These are phyloP conservation scores for Pilatotrama ljubarskyi DNA, from an alignment of 768 basidiomycete species.

Conservation along the genomic window DNA sequence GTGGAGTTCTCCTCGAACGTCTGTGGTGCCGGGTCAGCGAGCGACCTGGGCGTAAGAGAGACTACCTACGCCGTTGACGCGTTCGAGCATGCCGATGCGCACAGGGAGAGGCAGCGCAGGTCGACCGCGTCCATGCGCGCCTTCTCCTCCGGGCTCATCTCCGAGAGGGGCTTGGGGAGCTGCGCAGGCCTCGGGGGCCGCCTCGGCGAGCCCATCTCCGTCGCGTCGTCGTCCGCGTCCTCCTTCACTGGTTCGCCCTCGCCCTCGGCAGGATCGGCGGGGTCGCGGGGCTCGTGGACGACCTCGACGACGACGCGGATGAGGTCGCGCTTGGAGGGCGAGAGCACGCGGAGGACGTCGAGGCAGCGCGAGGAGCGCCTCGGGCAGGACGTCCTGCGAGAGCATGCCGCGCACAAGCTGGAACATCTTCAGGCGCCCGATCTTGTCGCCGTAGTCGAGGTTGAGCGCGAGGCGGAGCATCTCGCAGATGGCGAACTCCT, in stretches of 20 bases:
- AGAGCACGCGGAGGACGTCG: constrained; percentile 76
- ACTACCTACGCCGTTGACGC: constrained; percentile 76
- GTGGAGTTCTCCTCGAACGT: constrained; percentile 69
- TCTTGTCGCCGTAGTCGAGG: constrained; percentile 91
- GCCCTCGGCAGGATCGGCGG: constrained; percentile 40
- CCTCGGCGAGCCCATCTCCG: constrained; percentile 29
- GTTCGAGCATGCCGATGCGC: constrained; percentile 83
- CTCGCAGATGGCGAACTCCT: constrained; percentile 75
- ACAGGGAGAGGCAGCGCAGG: constrained; percentile 71
- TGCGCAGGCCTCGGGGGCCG: constrained; percentile 15
- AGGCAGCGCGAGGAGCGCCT: constrained; percentile 71
- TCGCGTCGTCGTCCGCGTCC: constrained; percentile 33
- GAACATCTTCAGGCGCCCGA: constrained; percentile 86
- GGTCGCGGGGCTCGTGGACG: constrained; percentile 75
- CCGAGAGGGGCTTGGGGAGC: constrained; percentile 36
- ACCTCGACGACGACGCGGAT: constrained; percentile 89
- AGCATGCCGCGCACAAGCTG: constrained; percentile 89
- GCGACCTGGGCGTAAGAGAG: neutral
- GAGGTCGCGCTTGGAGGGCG: constrained; percentile 76
- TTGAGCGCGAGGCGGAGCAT: constrained; percentile 76
- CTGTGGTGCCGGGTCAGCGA: constrained; percentile 27
- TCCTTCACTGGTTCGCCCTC: constrained; percentile 26
- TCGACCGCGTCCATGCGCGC: constrained; percentile 63
- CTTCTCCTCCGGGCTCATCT: constrained; percentile 62
- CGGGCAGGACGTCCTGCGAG: constrained; percentile 66